Base-by-base conservation (phyloP, 768 basidiomycete genomes). In the Podaxis mareebaensis region DNA sequence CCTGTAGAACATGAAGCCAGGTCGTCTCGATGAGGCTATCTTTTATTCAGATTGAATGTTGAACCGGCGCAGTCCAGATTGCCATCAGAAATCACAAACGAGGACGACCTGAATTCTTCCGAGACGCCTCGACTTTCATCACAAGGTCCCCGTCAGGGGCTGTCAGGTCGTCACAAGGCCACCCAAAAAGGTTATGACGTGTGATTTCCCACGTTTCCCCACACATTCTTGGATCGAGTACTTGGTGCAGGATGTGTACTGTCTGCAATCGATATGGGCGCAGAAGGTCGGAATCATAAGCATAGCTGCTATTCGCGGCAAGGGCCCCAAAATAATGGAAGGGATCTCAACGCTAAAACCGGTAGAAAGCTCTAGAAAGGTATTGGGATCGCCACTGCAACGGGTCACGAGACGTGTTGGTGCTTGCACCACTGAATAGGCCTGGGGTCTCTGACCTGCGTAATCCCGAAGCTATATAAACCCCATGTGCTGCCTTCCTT, bases 401-500 rank as follows among this genome's bases (percentile, higher is more conserved):
- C 13, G n/a, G 20, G 61, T 62, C 61, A 62, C 61, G 61, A 62
- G 61, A 62, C 44, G 15, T 42, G 38, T 33, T 46, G 49, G 59
- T 22, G 58, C 46, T 22, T 46, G 20, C 24, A 52, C 20, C 24
- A 60, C 49, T 44, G 33, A 46, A 42, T 58, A 2, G 42, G 39
- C 28, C 13, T 20, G 7, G 52, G 55, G 39, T 20, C 58, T 44
- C 30, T 46, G 33, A 30, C 53, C 59, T 36, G 53, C 60, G 39
- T 46, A 46, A 46, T 46, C 44, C 44, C 44, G 44, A 46, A 17
- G 39, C 12, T 71, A 72, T 72, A 70, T 71, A 74, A 70, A 67
- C 60, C 71, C 62, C 44, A 46, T 20, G 44, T 20, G 44, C 36
- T 63, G 36, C 51, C 46, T 52, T 64, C 63, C 53, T 49, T 58